Conservation (phyloP, 768 basidiomycete genomes). For the Fomitopsis serialis region DNA sequence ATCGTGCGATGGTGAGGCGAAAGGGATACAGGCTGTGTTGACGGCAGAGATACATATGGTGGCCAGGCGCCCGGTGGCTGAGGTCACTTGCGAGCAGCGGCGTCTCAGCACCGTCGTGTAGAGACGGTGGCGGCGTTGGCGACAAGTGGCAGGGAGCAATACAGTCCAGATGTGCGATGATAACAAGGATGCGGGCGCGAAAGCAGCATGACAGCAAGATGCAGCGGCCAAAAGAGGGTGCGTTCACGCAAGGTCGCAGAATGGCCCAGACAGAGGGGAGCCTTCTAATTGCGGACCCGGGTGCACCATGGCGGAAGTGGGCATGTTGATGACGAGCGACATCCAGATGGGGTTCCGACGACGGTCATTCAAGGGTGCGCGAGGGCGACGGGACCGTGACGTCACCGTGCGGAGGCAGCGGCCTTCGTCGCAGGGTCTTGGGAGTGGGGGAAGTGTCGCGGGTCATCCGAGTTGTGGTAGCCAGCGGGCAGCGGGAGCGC, state of each 20-base stretch:
- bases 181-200: too few species aligned
- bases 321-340: neutral
- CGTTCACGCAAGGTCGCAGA: too few species aligned
- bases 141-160: too few species aligned
- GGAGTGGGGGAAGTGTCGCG: neutral
- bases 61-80: neutral
- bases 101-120: too few species aligned
- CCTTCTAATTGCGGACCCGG: too few species aligned
- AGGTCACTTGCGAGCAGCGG: neutral
- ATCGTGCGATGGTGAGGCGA: neutral
- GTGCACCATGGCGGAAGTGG: too few species aligned
- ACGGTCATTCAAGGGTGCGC: neutral
- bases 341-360: neutral
- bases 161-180: too few species aligned
- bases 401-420: neutral
- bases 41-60: neutral
- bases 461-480: slow-evolving; percentile 3
- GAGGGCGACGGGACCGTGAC: neutral
- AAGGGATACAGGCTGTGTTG: neutral
- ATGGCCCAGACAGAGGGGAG: too few species aligned
- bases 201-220: too few species aligned
- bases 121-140: too few species aligned
- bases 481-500: slow-evolving; percentile 53
- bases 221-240: too few species aligned
- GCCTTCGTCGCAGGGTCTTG: neutral